Evolutionary conservation across 176 grass and related monocot species (phyloP), one percentile per base, ranked within the genome.

Genomic region (Triticum urartu): DNA sequence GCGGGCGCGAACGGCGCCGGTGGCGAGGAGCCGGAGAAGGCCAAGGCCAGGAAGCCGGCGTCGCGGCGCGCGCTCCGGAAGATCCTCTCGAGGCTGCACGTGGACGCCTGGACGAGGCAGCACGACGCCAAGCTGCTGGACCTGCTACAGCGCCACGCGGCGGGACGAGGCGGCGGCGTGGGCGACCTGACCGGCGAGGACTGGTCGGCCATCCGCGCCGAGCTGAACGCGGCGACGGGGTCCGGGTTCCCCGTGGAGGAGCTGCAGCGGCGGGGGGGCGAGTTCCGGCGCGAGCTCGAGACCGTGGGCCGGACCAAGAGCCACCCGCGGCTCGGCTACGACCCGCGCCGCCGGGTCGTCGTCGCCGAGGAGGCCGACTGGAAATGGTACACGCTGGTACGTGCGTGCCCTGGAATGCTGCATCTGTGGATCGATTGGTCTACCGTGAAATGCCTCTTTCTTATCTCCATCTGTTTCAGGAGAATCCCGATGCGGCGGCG

Each of bases 121-220:
- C 89, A 87, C 76, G 89, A 91, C 36, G 68, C 75, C 75, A 70
- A 81, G 85, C 43, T 84, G 75, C 85, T 84, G 1, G 85, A 91
- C 85, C 81, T 87, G 76, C 75, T 87, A 45, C 45, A 68, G 7
- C 67, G 67, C 4, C 81, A 35, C 68, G 52, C 76, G 1, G 9
- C 20, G 4, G 4, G 39, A 13, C n/a, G 43, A 22, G 71, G 11
- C 72, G 11, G 56, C 18, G 59, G 5, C 80, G 81, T 74, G 3
- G 81, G 59, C 21, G 81, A 84, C 15, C 85, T 91, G 60, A 80
- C 68, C 13, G 61, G 43, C 7, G 81, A 75, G 20, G 81, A 87
- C 18, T 91, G 89, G 89, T 45, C 75, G 10, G 38, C 45, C 36
- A 68, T 87, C 85, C 7, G 68, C 75, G 35, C 21, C 1, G 80